These are phyloP conservation scores for Wickerhamiella alocasiicola DNA, from an alignment of 805 yeast genomes.

Conservation along the genomic window DNA sequence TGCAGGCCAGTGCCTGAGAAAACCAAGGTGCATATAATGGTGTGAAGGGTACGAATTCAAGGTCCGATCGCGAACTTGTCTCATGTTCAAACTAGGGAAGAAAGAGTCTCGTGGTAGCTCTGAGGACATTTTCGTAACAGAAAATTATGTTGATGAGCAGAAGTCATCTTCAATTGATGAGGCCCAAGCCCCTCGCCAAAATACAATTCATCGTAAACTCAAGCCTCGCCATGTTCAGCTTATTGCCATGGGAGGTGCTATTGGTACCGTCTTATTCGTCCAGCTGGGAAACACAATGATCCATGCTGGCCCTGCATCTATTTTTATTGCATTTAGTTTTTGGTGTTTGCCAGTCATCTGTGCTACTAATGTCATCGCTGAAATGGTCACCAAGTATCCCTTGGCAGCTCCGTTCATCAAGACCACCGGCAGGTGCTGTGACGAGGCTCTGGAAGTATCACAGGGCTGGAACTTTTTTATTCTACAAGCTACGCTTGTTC, in stretches of 20 bases:
- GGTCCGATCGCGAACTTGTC: too few species aligned
- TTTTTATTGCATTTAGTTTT: slow-evolving; percentile 49
- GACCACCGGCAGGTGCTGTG: slow-evolving; percentile 62
- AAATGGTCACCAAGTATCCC: slow-evolving; percentile 66
- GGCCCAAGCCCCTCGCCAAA: background rate
- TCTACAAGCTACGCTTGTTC: slow-evolving; percentile 63
- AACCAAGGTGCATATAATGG: slow-evolving; percentile 1
- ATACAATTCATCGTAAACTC: slow-evolving; percentile 24
- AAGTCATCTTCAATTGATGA: background rate
- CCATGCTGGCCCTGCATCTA: slow-evolving; percentile 57
- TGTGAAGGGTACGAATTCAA: too few species aligned
- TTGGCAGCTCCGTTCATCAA: slow-evolving; percentile 65
- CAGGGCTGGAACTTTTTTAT: slow-evolving; percentile 75
- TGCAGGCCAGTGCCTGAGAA: too few species aligned
- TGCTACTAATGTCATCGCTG: slow-evolving; percentile 63
- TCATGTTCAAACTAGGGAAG: background rate
- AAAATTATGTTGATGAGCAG: background rate
- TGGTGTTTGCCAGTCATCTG: slow-evolving; percentile 62
- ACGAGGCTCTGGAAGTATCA: slow-evolving; percentile 60
- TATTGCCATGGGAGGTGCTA: slow-evolving; percentile 23
- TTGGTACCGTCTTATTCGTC: slow-evolving; percentile 22
- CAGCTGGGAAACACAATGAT: slow-evolving; percentile 35
- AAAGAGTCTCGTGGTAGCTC: background rate
- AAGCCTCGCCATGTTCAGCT: slow-evolving; percentile 32
- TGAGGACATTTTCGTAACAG: slow-evolving; percentile 6